phyloP scores from a whole-genome alignment of 78 protist genomes.

The Polysphondylium violaceum region DNA sequence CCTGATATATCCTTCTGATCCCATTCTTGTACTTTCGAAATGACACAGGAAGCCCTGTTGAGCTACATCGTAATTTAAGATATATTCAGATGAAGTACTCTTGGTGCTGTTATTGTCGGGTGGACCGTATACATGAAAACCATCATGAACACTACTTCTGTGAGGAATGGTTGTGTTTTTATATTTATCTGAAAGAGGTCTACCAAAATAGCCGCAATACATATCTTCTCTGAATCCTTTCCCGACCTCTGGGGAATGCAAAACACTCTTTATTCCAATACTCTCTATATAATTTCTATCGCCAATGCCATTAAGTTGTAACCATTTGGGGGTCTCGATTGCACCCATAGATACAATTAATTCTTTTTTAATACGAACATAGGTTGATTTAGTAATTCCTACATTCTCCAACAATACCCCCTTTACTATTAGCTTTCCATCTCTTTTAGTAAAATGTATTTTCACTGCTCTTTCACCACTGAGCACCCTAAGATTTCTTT shows the following conservation, averaged over 20 bases:
- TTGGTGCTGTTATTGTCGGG: not conserved
- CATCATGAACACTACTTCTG: not conserved
- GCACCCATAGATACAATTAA: constrained; percentile 7
- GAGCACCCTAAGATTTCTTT: too few relatives aligned
- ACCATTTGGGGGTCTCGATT: not conserved
- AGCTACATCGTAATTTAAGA: too few relatives aligned
- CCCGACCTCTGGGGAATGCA: not conserved
- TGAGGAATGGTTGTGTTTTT: not conserved
- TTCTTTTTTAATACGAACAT: not conserved
- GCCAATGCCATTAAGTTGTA: constrained; percentile 1
- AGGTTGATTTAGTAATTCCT: not conserved
- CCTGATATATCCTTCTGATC: too few relatives aligned
- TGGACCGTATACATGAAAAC: not conserved
- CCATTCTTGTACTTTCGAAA: too few relatives aligned
- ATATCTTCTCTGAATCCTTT: not conserved
- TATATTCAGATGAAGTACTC: too few relatives aligned
- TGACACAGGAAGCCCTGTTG: too few relatives aligned
- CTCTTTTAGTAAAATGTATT: too few relatives aligned
- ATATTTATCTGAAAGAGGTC: not conserved
- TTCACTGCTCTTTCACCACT: too few relatives aligned
- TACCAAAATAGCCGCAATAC: not conserved
- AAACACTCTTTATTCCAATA: not conserved
- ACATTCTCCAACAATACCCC: not conserved
- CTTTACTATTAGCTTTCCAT: too few relatives aligned
- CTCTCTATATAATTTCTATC: not conserved